Base-by-base conservation (phyloP, 139 green algal species). In the Bryopsis sp. region DNA sequence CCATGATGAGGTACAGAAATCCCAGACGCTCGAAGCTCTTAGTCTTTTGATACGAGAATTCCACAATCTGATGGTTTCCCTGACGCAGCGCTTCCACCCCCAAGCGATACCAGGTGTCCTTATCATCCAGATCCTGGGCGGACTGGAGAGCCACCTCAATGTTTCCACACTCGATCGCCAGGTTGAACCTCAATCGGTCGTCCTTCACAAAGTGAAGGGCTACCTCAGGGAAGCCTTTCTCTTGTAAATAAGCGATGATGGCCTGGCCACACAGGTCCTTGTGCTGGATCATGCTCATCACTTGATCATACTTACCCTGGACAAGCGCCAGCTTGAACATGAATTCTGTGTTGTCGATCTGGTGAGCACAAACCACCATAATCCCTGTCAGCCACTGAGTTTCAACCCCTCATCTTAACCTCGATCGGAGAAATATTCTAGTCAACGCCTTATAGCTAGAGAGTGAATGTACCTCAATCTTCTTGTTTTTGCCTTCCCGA, bases 1-100 rank as follows among this genome's bases (percentile, higher is more conserved):
- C 93, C 3, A 92, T 97, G 79, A 98, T 95, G 71, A 98, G 90
- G 81, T 99, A 99, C 72, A 99, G 82, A 86, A 99, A 99, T 8
- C 84, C 88, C n/a, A 99, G 89, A 60, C 92, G 89, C 73, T 98
- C 94, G 70, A 90, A 98, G 76, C 86, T 89, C 82, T 98, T 98
- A 58, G 90, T 98, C 81, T 96, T 96, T 84, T 99, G 94, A 80
- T 97, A 99, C 47, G 79, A 85, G 78, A 92, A 98, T 86, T 99
- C 94, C 64, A 97, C 94, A 35, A 98, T 97, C 78, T 95, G 82
- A 76, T 94, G 84, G 85, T 99, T 98, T 72, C 94, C 93, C 71
- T 89, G 83, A 5, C 79, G 78, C 74, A 89, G 78, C 5, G 78
- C 82, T 78, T 88, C 82, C 28, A 85, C 64, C 34, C 72, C 82